Conservation (phyloP, 306 rosid genomes). For the Pyrus communis region DNA sequence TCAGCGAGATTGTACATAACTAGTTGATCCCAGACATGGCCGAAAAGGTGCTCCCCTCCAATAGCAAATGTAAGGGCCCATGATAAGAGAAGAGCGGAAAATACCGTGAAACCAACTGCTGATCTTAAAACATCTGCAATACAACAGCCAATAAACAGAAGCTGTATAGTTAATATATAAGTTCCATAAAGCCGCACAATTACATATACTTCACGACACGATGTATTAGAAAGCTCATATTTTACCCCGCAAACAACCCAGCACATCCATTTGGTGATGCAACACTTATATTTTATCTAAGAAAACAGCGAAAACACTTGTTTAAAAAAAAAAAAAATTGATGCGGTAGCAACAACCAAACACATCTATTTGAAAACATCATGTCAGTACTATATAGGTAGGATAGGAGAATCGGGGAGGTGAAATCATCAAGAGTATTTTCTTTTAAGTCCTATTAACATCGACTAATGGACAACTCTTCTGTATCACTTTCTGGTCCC, state of each 20-base stretch:
- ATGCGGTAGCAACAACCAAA: neutral
- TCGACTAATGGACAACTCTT: neutral
- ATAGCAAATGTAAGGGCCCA: slow-evolving; percentile 84
- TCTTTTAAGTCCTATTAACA: neutral
- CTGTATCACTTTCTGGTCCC: neutral
- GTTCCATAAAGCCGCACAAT: neutral
- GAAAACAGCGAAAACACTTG: neutral
- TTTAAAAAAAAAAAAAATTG: neutral
- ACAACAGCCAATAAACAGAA: neutral
- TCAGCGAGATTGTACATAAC: slow-evolving; percentile 94
- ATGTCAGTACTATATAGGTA: neutral
- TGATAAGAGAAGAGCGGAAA: slow-evolving; percentile 46
- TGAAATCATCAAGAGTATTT: neutral
- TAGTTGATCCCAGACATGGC: slow-evolving; percentile 77
- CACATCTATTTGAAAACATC: neutral
- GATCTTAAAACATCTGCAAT: slow-evolving; percentile 58
- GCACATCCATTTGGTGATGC: neutral
- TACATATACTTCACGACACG: neutral
- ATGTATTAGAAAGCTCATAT: neutral
- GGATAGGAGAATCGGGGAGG: neutral
- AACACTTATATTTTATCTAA: neutral
- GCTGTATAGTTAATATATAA: neutral
- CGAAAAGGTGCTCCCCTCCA: slow-evolving; percentile 78
- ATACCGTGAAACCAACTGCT: slow-evolving; percentile 67
- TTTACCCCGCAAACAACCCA: neutral